phyloP scores from a whole-genome alignment of 176 grass and related monocot genomes.

The Thinopyrum elongatum region DNA sequence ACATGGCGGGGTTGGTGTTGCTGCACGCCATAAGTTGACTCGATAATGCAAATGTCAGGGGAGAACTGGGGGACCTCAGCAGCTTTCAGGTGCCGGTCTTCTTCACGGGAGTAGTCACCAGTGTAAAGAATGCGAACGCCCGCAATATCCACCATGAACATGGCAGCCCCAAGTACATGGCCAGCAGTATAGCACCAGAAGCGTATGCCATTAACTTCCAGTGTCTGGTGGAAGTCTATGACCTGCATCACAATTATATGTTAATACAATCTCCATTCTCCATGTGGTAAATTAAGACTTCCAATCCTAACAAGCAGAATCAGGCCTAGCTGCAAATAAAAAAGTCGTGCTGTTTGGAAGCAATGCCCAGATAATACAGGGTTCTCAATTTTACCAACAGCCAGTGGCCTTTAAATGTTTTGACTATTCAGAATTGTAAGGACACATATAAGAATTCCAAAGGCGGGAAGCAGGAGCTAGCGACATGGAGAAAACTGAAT shows the following conservation, averaged over 20 bases:
- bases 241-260: conserved; percentile 43
- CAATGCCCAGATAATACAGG: background rate
- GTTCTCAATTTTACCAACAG: background rate
- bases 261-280: background rate
- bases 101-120: conserved; percentile 91
- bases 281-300: background rate
- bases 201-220: conserved; percentile 93
- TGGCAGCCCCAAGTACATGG: conserved; percentile 93
- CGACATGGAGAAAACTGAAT: background rate
- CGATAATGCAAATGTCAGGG: conserved; percentile 91
- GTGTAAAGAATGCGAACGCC: conserved; percentile 91
- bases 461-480: background rate
- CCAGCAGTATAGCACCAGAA: conserved; percentile 99
- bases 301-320: background rate
- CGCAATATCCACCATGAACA: conserved; percentile 99
- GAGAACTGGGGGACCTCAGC: conserved; percentile 89
- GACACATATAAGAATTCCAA: background rate
- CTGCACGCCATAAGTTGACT: conserved; percentile 90
- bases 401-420: background rate
- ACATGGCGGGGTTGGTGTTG: conserved; percentile 71
- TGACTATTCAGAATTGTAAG: background rate
- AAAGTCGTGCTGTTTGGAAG: background rate
- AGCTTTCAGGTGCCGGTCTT: conserved; percentile 85
- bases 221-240: conserved; percentile 95
- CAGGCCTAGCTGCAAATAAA: background rate